Conservation (phyloP, 2,329 filamentous ascomycete species). For the Fusarium abutilonis region DNA sequence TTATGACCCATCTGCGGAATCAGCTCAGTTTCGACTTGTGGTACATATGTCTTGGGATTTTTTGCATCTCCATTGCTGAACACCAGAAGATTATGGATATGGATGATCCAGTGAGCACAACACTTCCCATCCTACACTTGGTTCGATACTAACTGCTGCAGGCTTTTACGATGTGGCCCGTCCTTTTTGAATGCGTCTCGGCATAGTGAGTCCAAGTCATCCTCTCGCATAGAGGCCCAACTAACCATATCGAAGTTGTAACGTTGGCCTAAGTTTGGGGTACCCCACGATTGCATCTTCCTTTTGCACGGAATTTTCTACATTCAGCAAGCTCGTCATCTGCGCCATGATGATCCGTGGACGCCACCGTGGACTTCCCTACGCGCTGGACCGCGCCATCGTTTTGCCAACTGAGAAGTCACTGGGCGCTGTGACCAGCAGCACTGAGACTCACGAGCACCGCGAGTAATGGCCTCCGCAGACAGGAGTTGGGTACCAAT, state of each 20-base stretch:
- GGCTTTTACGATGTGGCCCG: conserved; percentile 47
- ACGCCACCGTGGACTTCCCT: conserved; percentile 50
- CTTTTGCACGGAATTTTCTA: conserved; percentile 47
- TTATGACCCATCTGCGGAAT: conserved; percentile 50
- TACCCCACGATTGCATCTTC: conserved; percentile 47
- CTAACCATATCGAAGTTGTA: conserved; percentile 44
- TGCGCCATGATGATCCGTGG: conserved; percentile 53
- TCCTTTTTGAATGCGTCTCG: conserved; percentile 50
- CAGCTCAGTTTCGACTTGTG: conserved; percentile 55
- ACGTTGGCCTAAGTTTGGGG: conserved; percentile 51
- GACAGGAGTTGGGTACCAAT: not conserved
- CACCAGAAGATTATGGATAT: conserved; percentile 42
- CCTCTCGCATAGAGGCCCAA: no score
- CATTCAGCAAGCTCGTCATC: conserved; percentile 51
- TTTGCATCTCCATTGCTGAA: conserved; percentile 50
- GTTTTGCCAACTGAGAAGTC: conserved; percentile 45
- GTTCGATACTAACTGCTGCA: conserved; percentile 13
- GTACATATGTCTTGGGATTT: conserved; percentile 54
- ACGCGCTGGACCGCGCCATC: conserved; percentile 50
- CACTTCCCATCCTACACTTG: not conserved
- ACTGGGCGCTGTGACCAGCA: conserved; percentile 21
- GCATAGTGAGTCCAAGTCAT: conserved; percentile 45
- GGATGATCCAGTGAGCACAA: conserved; percentile 38
- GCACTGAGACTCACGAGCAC: conserved; percentile 26
- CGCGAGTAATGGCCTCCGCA: conserved; percentile 11